Conservation (phyloP, 768 basidiomycete species). For the Termitomyces sp. region DNA sequence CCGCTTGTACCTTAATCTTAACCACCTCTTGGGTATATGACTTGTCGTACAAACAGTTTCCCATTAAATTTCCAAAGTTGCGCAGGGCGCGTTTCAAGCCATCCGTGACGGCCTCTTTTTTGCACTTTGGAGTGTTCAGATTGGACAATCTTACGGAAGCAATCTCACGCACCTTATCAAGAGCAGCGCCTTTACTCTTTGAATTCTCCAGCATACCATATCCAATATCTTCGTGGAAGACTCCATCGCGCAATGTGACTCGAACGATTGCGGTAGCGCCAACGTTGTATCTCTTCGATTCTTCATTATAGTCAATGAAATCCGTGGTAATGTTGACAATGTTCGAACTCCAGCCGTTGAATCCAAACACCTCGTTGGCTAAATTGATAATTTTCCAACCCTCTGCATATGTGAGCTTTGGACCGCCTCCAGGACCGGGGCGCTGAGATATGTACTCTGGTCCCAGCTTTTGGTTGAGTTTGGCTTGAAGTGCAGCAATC, state of each 20-base stretch:
- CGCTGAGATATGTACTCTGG: constrained; percentile 91
- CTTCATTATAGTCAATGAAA: constrained; percentile 71
- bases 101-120: constrained; percentile 98
- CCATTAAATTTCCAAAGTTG: constrained; percentile 91
- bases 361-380: constrained; percentile 98
- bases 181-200: constrained; percentile 76
- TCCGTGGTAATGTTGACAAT: constrained; percentile 73
- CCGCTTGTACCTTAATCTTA: constrained; percentile 82
- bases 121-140: constrained; percentile 56
- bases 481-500: constrained; percentile 71
- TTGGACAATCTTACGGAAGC: neutral
- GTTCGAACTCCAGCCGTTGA: constrained; percentile 91
- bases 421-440: constrained; percentile 81
- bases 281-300: constrained; percentile 58
- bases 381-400: constrained; percentile 98
- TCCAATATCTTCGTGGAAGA: constrained; percentile 90
- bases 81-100: constrained; percentile 86
- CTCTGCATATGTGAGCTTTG: constrained; percentile 90
- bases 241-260: constrained; percentile 84
- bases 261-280: constrained; percentile 84
- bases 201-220: constrained; percentile 85
- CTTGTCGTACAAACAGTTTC: constrained; percentile 98
- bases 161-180: constrained; percentile 78
- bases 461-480: constrained; percentile 84
- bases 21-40: constrained; percentile 75